Conservation (phyloP, 2,329 filamentous ascomycete species). For the Clonostachys rhizophaga region DNA sequence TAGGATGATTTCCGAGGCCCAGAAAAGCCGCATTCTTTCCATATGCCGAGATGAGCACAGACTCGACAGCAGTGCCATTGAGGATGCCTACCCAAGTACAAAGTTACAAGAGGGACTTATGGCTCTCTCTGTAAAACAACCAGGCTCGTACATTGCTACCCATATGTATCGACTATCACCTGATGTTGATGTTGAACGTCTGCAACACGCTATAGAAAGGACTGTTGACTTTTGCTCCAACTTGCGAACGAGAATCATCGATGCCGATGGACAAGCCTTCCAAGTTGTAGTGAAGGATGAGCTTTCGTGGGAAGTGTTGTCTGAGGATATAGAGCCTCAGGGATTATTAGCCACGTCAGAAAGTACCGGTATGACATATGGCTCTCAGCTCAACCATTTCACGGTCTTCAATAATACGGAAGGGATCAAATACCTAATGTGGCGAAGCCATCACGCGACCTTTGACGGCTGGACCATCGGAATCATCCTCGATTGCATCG, state of each 20-base stretch:
- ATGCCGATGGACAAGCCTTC: constrained; percentile 3
- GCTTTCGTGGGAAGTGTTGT: constrained; percentile 1
- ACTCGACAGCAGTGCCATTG: constrained; percentile 11
- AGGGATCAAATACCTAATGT: background rate
- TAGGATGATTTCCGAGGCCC: no score
- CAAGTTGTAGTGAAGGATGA: constrained; percentile 4
- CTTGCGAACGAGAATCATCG: constrained; percentile 12
- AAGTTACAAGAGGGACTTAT: constrained; percentile 43
- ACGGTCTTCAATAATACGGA: background rate
- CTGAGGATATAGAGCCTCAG: background rate
- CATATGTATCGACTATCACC: constrained; percentile 5
- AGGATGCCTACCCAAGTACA: constrained; percentile 45
- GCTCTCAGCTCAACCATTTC: constrained; percentile 1
- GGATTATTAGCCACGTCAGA: constrained; percentile 1
- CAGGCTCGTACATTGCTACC: constrained; percentile 10
- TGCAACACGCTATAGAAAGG: constrained; percentile 9
- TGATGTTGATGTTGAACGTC: constrained; percentile 4
- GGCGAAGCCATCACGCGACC: constrained; percentile 3
- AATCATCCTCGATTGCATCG: constrained; percentile 24
- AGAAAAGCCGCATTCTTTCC: no score
- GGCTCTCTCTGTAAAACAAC: constrained; percentile 29
- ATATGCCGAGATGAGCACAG: no score
- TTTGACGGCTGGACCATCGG: constrained; percentile 3
- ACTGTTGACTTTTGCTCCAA: constrained; percentile 6
- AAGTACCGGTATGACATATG: background rate